Evolutionary conservation across 345 rosid genomes (phyloP).

Genomic region (Dovyalis caffra): DNA sequence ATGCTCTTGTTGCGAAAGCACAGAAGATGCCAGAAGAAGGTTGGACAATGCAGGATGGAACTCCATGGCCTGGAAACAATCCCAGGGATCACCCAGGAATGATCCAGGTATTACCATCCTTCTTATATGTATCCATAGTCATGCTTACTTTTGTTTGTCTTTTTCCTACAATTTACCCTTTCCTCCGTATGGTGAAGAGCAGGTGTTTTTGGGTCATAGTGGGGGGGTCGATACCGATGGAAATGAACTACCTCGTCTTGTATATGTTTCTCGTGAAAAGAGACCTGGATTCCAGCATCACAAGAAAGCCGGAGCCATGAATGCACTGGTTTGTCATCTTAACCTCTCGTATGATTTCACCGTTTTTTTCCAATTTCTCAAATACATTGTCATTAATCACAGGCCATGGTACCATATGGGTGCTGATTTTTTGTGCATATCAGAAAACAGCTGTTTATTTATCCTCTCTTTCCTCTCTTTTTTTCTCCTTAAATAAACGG

Average conservation of each 20-base stretch:
- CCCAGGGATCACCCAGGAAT: constrained; percentile 99
- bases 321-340: constrained; percentile 80
- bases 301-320: constrained; percentile 99
- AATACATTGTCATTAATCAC: background rate
- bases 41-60: constrained; percentile 99
- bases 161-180: constrained; percentile 5
- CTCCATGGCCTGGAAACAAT: constrained; percentile 99
- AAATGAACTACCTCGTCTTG: constrained; percentile 97
- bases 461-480: background rate
- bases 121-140: constrained; percentile 1
- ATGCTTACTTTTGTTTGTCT: background rate
- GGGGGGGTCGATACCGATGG: constrained; percentile 99
- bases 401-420: background rate
- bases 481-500: background rate
- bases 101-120: constrained; percentile 64
- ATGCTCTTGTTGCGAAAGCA: constrained; percentile 98
- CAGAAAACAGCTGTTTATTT: no score
- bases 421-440: background rate
- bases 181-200: constrained; percentile 11
- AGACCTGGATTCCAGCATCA: constrained; percentile 99
- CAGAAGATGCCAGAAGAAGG: constrained; percentile 99
- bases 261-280: constrained; percentile 99
- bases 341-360: background rate
- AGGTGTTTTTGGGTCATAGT: constrained; percentile 98
- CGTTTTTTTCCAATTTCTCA: background rate